phyloP scores from a whole-genome alignment of 139 green algal genomes.

The Coccomyxa sp. region DNA sequence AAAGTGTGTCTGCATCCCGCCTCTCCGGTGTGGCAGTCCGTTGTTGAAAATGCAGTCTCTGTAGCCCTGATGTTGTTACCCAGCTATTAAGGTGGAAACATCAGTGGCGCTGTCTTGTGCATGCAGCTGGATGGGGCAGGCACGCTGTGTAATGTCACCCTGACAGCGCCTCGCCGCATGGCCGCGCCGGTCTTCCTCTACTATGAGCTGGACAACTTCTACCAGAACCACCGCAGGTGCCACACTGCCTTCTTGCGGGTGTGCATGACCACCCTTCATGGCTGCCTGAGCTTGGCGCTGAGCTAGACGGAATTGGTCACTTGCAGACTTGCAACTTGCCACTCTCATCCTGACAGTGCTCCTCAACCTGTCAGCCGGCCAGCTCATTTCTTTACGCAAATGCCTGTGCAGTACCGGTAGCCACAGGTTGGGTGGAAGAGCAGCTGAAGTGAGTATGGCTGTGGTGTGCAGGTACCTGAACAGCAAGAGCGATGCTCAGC shows the following conservation, averaged over 20 bases:
- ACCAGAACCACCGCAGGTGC: constrained; percentile 88
- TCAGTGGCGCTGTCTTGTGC: neutral
- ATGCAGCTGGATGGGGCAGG: constrained; percentile 26
- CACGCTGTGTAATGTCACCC: constrained; percentile 35
- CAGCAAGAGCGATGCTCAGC: constrained; percentile 7
- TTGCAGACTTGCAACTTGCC: no score
- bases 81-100: neutral
- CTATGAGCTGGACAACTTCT: constrained; percentile 86
- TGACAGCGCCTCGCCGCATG: constrained; percentile 49
- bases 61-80: neutral
- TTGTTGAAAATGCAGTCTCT: neutral
- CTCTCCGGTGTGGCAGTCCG: neutral
- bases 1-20: neutral
- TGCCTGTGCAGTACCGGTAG: no score
- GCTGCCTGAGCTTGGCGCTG: no score
- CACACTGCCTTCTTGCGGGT: neutral
- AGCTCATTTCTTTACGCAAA: no score
- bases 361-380: no score
- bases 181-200: constrained; percentile 59
- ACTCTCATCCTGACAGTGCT: no score
- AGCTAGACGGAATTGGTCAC: no score
- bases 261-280: neutral
- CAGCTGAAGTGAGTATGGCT: neutral
- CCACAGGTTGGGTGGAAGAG: no score
- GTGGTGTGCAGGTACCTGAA: constrained; percentile 2